Evolutionary conservation across 2,329 filamentous ascomycete genomes (phyloP), one percentile per base, ranked within the genome.

Genomic region (Lecanicillium sp.): DNA sequence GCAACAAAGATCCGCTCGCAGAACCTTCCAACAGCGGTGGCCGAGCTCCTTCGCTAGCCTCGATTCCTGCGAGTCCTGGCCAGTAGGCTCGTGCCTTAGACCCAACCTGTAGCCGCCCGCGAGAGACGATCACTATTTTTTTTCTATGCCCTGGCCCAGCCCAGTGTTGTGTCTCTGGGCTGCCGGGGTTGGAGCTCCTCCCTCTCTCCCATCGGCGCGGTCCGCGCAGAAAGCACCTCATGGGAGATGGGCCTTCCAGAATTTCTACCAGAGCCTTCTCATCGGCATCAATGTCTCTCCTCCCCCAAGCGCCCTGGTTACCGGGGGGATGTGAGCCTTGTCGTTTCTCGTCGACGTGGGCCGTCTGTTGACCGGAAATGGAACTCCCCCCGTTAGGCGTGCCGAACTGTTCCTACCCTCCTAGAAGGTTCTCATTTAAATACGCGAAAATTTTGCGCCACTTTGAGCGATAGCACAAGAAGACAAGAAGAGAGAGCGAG

Each of bases 1-100:
- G 19, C 24, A 15, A 19, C 17, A 29, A n/a, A 45, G 43, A 45
- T 45, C 33, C 43, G 43, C 17, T 12, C 15, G 36, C 33, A 45
- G 24, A 45, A 14, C 30, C 7, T 23, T 30, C 12, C 32, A 35
- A 35, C n/a, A n/a, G n/a, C n/a, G n/a, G n/a, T n/a, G n/a, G n/a
- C n/a, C n/a, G n/a, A n/a, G n/a, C n/a, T n/a, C n/a, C n/a, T n/a
- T n/a, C n/a, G n/a, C 32, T 20, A 35, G 17, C 19, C 29, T 26
- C 41, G 41, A 43, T 43, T 12, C n/a, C 19, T 12, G 30, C n/a
- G n/a, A 9, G 14, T 29, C 24, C 17, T 29, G 43, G 23, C 23
- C 24, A 33, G 33, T 38, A 33, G 35, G 32, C 23, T 36, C 42
- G 15, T 37, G 4, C 23, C 24, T n/a, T 26, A 24, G 24, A 14